phyloP scores from a whole-genome alignment of 176 grass and related monocot species.

The Aegilops sharonensis region DNA sequence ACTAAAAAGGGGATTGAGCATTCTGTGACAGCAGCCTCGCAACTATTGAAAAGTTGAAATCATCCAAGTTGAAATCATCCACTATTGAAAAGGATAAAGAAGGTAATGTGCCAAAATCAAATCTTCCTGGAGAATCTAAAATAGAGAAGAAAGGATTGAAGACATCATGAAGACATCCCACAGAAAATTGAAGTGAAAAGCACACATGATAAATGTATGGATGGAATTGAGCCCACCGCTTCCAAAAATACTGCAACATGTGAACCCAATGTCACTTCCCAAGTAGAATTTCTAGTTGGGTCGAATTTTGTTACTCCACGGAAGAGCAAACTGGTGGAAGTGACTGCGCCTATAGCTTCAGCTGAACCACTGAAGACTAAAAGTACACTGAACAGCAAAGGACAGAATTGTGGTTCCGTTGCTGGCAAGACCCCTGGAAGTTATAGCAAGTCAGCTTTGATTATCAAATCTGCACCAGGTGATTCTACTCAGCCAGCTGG shows the following conservation, averaged over 20 bases:
- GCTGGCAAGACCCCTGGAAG: neutral
- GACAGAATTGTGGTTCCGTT: too few relatives aligned
- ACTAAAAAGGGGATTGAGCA: neutral
- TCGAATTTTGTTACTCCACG: constrained; percentile 32
- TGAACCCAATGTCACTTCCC: neutral
- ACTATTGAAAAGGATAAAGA: constrained; percentile 15
- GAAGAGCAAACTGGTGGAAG: constrained; percentile 23
- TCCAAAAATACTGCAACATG: neutral
- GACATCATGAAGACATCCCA: too few relatives aligned
- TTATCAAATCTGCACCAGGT: neutral
- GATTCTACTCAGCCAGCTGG: constrained; percentile 16
- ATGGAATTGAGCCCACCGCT: neutral
- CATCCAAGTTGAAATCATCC: neutral
- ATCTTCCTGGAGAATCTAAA: neutral
- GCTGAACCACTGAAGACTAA: constrained; percentile 17
- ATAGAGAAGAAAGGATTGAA: neutral
- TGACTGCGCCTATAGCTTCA: neutral
- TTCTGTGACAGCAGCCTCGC: constrained; percentile 7
- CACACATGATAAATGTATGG: too few relatives aligned
- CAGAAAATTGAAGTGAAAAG: too few relatives aligned
- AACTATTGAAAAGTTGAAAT: too few relatives aligned
- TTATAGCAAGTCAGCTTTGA: constrained; percentile 13
- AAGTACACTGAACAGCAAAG: neutral
- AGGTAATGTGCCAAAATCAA: neutral
- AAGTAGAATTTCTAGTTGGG: neutral